Evolutionary conservation across 768 basidiomycete genomes (phyloP).

Genomic region (Phanerochaete sordida): DNA sequence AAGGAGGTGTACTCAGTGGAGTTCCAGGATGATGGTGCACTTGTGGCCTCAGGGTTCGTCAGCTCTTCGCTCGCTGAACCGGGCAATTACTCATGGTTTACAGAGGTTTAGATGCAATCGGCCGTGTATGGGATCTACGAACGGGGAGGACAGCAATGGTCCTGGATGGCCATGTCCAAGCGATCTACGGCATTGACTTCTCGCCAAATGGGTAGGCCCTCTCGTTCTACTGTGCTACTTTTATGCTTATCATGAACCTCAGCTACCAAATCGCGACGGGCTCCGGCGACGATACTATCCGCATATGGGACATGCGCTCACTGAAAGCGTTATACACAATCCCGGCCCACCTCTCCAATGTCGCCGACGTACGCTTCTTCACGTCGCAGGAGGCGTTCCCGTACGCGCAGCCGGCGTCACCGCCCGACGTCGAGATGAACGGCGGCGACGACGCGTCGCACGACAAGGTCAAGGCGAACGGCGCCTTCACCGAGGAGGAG

Average conservation of each 20-base stretch:
- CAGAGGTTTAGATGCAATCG: conserved; percentile 95
- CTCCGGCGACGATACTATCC: conserved; percentile 94
- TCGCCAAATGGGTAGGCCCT: conserved; percentile 87
- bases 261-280: conserved; percentile 98
- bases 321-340: conserved; percentile 93
- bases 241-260: conserved; percentile 7
- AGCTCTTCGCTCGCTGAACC: not conserved
- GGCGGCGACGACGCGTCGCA: conserved; percentile 30
- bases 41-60: conserved; percentile 88
- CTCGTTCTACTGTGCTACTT: not conserved
- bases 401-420: conserved; percentile 16
- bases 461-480: conserved; percentile 18
- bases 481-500: conserved; percentile 49
- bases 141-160: conserved; percentile 98
- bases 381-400: conserved; percentile 54
- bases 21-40: conserved; percentile 92
- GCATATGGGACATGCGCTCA: conserved; percentile 97
- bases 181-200: conserved; percentile 87
- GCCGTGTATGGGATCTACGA: conserved; percentile 94
- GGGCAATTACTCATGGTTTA: not conserved
- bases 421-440: conserved; percentile 43
- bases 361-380: conserved; percentile 96
- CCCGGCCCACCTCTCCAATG: conserved; percentile 92
- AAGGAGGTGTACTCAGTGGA: conserved; percentile 96
- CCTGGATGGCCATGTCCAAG: conserved; percentile 92